These are phyloP conservation scores for Achlya hypogyna DNA, from an alignment of 352 stramenopile genomes.

Conservation along the genomic window DNA sequence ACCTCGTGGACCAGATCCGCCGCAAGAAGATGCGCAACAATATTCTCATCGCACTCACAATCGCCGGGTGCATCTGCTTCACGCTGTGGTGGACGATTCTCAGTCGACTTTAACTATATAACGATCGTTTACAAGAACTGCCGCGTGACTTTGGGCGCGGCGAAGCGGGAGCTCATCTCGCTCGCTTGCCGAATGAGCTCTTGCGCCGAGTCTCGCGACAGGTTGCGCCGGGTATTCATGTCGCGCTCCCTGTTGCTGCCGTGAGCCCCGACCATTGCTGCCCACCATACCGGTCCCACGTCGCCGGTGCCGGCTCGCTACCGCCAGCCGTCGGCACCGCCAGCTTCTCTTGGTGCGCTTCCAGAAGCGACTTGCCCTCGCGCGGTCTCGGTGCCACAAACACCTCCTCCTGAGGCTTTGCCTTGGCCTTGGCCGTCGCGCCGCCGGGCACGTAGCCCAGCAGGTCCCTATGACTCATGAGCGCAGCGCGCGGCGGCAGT, in stretches of 20 bases:
- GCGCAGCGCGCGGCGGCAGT: not conserved
- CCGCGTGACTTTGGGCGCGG: constrained; percentile 63
- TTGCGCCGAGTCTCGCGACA: constrained; percentile 58
- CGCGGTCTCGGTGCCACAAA: constrained; percentile 52
- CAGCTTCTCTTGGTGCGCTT: constrained; percentile 65
- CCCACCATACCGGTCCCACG: constrained; percentile 53
- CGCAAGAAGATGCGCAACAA: constrained; percentile 96
- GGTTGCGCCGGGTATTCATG: constrained; percentile 40
- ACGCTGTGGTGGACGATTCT: constrained; percentile 92
- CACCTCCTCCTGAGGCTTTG: constrained; percentile 56
- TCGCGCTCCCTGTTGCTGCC: constrained; percentile 49
- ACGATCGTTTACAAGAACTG: constrained; percentile 55
- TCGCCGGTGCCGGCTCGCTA: constrained; percentile 8
- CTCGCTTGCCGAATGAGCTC: constrained; percentile 67
- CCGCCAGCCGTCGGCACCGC: constrained; percentile 34
- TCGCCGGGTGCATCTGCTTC: constrained; percentile 94
- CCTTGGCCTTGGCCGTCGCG: constrained; percentile 24
- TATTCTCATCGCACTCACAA: constrained; percentile 92
- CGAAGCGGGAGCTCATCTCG: constrained; percentile 82
- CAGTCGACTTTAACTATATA: constrained; percentile 5
- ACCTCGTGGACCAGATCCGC: constrained; percentile 93
- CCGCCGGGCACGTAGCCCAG: constrained; percentile 65
- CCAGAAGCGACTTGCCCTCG: constrained; percentile 59
- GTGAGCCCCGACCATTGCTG: not conserved
- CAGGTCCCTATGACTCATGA: constrained; percentile 39